phyloP scores from a whole-genome alignment of 2,329 filamentous ascomycete genomes.

The Diaporthe eres region DNA sequence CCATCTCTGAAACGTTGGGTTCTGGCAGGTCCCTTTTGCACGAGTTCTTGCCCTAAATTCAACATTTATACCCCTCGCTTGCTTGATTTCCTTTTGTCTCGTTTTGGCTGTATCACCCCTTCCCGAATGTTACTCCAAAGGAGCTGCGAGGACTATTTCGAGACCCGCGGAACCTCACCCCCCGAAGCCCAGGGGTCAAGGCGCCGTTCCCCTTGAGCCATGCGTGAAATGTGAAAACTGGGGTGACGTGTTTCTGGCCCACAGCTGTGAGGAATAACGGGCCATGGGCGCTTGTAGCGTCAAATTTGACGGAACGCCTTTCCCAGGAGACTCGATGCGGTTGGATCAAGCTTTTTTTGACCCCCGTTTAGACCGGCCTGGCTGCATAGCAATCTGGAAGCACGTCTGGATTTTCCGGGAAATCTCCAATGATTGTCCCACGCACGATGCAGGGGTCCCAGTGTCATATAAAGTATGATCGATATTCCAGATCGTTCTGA shows the following conservation, averaged over 20 bases:
- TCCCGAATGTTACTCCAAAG: background rate
- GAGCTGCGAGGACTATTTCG: background rate
- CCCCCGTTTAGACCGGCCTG: background rate
- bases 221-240: background rate
- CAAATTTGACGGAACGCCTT: background rate
- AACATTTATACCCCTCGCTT: too few relatives aligned
- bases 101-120: background rate
- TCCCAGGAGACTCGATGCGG: slow-evolving; percentile 3
- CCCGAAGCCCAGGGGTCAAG: slow-evolving; percentile 15
- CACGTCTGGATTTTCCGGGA: background rate
- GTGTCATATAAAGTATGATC: slow-evolving; percentile 9
- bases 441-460: background rate
- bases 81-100: background rate
- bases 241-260: too few relatives aligned
- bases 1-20: background rate
- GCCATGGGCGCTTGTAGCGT: background rate
- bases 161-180: slow-evolving; percentile 24
- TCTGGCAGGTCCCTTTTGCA: too few relatives aligned
- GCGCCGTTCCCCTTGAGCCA: background rate
- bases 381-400: slow-evolving; percentile 17
- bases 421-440: background rate
- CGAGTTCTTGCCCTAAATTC: background rate
- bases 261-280: background rate
- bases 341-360: slow-evolving; percentile 29
- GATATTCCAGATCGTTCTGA: background rate